Evolutionary conservation across 2,329 filamentous ascomycete genomes (phyloP), one percentile per base, ranked within the genome.

Genomic region (Dryadomyces sulphureus): DNA sequence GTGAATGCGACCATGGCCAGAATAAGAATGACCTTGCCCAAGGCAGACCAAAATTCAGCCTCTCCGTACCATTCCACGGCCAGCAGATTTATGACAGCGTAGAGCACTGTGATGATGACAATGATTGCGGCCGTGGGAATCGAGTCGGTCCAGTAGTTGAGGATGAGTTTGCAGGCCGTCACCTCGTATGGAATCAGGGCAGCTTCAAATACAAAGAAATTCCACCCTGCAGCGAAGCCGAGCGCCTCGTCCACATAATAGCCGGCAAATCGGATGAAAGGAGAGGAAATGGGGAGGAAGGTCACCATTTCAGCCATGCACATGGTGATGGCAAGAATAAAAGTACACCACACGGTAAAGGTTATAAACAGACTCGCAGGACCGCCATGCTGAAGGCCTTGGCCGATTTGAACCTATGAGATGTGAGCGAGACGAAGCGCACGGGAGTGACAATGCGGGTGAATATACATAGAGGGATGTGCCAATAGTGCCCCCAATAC

Each of bases 221-320:
- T 66, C 62, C 62, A 66, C 20, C 62, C 64, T 16, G 60, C 65
- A 57, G 68, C 69, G 54, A 81, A 80, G 30, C 77, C 77, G 19
- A 76, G 64, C 9, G 77, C 68, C n/a, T 81, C 77, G 57, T 82
- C 78, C 9, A 76, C 74, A 73, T 76, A 82, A 53, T 76, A 66
- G 24, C 77, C 76, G 5, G 76, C 76, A 54, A 81, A 67, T 49
- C 78, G 75, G 52, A 82, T 72, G 56, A 80, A 81, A 2, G 73
- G 73, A 51, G 77, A 77, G 38, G 68, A 70, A 41, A 82, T 69
- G 21, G 79, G 78, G 67, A 78, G 76, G 50, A 72, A 72, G 34
- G 68, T 67, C 25, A 65, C 70, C 77, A 82, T 81, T 58, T 82
- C 78, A 11, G 78, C 77, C 49, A 80, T 66, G 51, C 68, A 70